Conservation (phyloP, 208 protist species). For the Cochliopodium minus region DNA sequence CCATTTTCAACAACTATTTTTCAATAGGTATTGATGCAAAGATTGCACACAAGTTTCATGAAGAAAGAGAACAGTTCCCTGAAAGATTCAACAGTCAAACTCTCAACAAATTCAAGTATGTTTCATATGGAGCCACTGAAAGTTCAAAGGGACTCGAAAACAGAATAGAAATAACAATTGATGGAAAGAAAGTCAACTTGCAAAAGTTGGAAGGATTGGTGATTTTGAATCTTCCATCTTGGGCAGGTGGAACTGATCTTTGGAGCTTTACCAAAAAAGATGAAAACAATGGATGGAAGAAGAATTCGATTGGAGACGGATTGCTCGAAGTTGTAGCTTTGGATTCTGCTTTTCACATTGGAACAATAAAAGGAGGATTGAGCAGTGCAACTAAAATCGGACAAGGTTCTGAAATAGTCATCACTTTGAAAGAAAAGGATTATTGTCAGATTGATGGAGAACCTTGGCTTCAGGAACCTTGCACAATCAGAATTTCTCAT, state of each 20-base stretch:
- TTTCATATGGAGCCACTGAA: too few species aligned
- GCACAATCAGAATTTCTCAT: too few species aligned
- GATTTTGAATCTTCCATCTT: conserved; percentile 12
- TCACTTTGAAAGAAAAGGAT: not conserved
- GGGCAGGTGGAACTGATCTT: too few species aligned
- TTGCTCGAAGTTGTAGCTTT: conserved; percentile 10
- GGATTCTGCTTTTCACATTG: conserved; percentile 14
- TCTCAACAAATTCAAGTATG: conserved; percentile 39
- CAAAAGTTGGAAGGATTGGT: conserved; percentile 7
- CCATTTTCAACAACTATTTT: conserved; percentile 36
- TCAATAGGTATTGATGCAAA: conserved; percentile 30
- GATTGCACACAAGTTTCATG: conserved; percentile 33
- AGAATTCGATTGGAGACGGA: conserved; percentile 9
- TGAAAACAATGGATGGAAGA: not conserved
- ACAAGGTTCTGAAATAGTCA: conserved; percentile 6
- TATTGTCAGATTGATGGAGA: conserved; percentile 20
- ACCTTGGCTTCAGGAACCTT: conserved; percentile 19
- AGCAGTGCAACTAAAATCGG: conserved; percentile 4
- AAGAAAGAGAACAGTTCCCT: conserved; percentile 26
- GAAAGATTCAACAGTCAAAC: conserved; percentile 23
- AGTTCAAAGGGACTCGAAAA: too few species aligned
- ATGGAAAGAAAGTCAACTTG: conserved; percentile 11
- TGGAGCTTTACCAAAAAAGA: too few species aligned
- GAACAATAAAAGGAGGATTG: conserved; percentile 5
- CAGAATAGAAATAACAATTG: not conserved